Evolutionary conservation across 805 yeast genomes (phyloP), one percentile per base, ranked within the genome.

Genomic region (Lipomyces starkeyi): DNA sequence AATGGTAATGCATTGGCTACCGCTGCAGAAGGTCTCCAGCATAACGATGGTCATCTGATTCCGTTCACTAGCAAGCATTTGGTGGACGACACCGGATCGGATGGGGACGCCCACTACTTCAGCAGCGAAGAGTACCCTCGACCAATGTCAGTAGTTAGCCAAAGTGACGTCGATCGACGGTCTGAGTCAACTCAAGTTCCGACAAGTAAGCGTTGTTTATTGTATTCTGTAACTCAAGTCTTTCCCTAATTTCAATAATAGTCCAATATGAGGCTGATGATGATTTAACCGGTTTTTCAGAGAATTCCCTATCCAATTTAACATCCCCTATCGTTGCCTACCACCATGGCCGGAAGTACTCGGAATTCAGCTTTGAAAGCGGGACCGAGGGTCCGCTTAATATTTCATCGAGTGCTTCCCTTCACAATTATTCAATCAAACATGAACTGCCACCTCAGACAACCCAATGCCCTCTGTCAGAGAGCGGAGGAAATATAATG

Each of bases 291-390:
- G 22, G 49, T 13, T 8, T 6, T 43, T 17, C 49, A 43, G 49
- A 43, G 9, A 53, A 9, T 7, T 25, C 9, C n/a, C 27, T 22
- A 2, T 58, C 52, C 1, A 20, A 43, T 20, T 14, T 6, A 20
- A 20, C n/a, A 22, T 34, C 20, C 17, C 14, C 54, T 17, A 11
- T 55, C 54, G 27, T 25, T 13, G 20, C 13, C 37, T 8, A n/a
- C 35, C 55, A 37, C n/a, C 64, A 58, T 25, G 59, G n/a, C 34
- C 60, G 64, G n/a, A 63, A 66, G 9, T 7, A 27, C 22, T 66
- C 69, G 1, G 64, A 63, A 7, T 63, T 66, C 34, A 66, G 69
- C 40, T 66, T 66, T 55, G 62, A 34, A 9, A 54, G 59, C 25
- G 64, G 64, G 3, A 14, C 52, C 20, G 59, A 40, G 35, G 43